Conservation (phyloP, 148 eudicot species). For the Chenopodium formosanum region DNA sequence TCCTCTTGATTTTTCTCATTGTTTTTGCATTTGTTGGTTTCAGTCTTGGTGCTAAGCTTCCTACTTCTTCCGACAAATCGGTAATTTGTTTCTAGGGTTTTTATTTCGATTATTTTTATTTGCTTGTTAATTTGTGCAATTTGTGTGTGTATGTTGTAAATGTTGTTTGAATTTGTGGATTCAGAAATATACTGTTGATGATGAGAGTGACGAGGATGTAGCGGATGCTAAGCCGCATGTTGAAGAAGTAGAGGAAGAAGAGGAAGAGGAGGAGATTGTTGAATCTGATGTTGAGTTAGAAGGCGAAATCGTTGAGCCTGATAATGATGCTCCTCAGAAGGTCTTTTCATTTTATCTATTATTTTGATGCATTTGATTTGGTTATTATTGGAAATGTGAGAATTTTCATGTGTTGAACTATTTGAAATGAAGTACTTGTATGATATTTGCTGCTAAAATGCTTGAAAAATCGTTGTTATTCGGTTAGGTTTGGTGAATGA, state of each 20-base stretch:
- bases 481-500: not conserved
- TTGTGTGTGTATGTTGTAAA: not conserved
- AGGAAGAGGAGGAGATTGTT: conserved; percentile 63
- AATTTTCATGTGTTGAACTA: not conserved
- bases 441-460: not conserved
- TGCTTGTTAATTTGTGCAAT: not conserved
- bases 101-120: not conserved
- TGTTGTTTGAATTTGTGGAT: not conserved
- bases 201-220: conserved; percentile 58
- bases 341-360: conserved; percentile 25
- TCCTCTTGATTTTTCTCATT: not conserved
- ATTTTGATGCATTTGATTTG: not conserved
- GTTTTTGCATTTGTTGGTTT: conserved; percentile 12
- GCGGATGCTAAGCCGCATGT: conserved; percentile 40
- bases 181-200: conserved; percentile 39
- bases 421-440: not conserved
- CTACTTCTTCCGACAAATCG: conserved; percentile 45
- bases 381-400: not conserved
- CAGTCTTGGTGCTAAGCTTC: conserved; percentile 68
- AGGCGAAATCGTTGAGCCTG: conserved; percentile 85
- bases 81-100: conserved; percentile 30
- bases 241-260: conserved; percentile 43
- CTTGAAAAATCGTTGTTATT: not conserved
- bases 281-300: conserved; percentile 93
- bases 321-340: conserved; percentile 86